Conservation (phyloP, 1,284 basidiomycete species). For the Entoloma clypeatum region DNA sequence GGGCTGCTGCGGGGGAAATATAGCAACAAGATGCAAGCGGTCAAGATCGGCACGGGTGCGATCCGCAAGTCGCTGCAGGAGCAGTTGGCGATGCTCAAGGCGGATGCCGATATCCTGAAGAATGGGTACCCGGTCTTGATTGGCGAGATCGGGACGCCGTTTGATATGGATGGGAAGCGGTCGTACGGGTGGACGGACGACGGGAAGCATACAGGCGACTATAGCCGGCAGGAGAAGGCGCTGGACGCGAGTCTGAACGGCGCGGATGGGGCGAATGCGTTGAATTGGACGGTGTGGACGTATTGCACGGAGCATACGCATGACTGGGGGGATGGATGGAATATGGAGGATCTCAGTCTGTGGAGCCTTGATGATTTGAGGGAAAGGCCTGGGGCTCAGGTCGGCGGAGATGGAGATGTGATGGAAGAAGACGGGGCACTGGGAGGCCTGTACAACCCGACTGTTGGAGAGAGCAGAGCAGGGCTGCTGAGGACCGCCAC, state of each 20-base stretch:
- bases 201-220: conserved; percentile 78
- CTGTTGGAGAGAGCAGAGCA: conserved; percentile 21
- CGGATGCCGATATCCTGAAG: conserved; percentile 64
- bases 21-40: conserved; percentile 60
- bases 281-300: conserved; percentile 91
- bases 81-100: conserved; percentile 80
- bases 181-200: conserved; percentile 82
- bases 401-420: conserved; percentile 21
- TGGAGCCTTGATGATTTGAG: conserved; percentile 80
- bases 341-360: conserved; percentile 90
- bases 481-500: conserved; percentile 20
- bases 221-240: conserved; percentile 76
- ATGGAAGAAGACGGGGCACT: conserved; percentile 10
- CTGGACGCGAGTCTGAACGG: conserved; percentile 92
- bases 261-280: conserved; percentile 76
- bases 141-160: conserved; percentile 94
- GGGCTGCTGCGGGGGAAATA: conserved; percentile 91
- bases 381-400: too few relatives aligned
- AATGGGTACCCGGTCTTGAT: conserved; percentile 86
- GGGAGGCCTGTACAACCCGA: conserved; percentile 20
- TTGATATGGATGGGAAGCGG: conserved; percentile 83
- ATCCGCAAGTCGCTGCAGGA: conserved; percentile 83
- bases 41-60: conserved; percentile 74
- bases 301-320: conserved; percentile 82
- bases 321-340: conserved; percentile 94